phyloP scores from a whole-genome alignment of 352 stramenopile genomes.

The Globisporangium radiosum region DNA sequence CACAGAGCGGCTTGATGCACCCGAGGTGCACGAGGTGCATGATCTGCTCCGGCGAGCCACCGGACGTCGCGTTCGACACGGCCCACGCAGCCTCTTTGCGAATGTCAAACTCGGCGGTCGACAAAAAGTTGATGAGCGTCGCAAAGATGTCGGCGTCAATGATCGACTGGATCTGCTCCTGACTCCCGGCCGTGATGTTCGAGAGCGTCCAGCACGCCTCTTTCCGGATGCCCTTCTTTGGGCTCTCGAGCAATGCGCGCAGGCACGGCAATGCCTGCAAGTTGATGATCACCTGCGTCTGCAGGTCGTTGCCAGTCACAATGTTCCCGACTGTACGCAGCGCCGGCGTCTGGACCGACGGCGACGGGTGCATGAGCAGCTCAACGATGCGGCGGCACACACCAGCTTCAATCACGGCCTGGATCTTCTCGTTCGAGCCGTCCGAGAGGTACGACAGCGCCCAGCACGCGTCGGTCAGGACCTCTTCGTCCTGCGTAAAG shows the following conservation, averaged over 20 bases:
- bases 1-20: constrained; percentile 97
- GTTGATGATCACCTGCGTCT: constrained; percentile 99
- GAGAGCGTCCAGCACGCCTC: constrained; percentile 99
- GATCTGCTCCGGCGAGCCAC: constrained; percentile 93
- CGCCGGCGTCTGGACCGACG: constrained; percentile 79
- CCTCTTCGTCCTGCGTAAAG: constrained; percentile 97
- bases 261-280: constrained; percentile 95
- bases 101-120: constrained; percentile 96
- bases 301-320: constrained; percentile 97
- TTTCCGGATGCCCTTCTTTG: constrained; percentile 98
- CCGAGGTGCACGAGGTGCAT: constrained; percentile 94
- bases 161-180: constrained; percentile 98
- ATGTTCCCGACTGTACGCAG: constrained; percentile 96
- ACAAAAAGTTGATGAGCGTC: constrained; percentile 94
- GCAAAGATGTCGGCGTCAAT: constrained; percentile 97
- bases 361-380: constrained; percentile 83
- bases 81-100: constrained; percentile 84
- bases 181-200: constrained; percentile 99
- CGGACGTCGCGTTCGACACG: constrained; percentile 86
- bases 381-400: constrained; percentile 96
- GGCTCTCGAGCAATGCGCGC: constrained; percentile 89
- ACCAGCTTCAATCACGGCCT: constrained; percentile 96
- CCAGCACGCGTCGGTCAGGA: constrained; percentile 99
- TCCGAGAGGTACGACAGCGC: constrained; percentile 98
- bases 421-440: constrained; percentile 98